Conservation (phyloP, 192 early-diverging fungal species). For the Backusella westeae region DNA sequence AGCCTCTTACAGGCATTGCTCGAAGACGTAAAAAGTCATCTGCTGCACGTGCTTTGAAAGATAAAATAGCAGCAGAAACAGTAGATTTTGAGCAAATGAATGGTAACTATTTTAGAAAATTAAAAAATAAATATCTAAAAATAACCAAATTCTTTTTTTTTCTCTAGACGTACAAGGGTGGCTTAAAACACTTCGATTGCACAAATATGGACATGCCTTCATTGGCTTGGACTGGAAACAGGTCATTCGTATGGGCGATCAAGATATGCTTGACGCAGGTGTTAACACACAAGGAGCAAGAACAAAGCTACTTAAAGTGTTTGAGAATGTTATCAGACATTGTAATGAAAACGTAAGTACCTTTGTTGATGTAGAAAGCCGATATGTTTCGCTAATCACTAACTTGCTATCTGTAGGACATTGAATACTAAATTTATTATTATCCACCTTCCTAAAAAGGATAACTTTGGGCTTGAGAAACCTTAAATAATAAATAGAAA, state of each 20-base stretch:
- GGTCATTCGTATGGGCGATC: conserved; percentile 29
- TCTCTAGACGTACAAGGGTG: conserved; percentile 32
- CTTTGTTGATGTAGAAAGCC: conserved; percentile 2
- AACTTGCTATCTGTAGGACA: conserved; percentile 10
- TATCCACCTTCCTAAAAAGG: conserved; percentile 7
- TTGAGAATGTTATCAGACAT: conserved; percentile 34
- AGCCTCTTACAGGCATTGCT: conserved; percentile 25
- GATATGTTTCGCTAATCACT: neutral
- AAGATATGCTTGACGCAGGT: conserved; percentile 30
- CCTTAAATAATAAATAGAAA: conserved; percentile 3
- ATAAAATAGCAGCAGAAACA: conserved; percentile 36
- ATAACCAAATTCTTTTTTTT: neutral
- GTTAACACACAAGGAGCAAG: conserved; percentile 37
- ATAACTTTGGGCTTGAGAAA: conserved; percentile 3
- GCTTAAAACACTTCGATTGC: conserved; percentile 34
- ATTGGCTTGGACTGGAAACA: conserved; percentile 30
- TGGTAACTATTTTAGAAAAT: conserved; percentile 10
- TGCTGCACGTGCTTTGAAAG: conserved; percentile 33
- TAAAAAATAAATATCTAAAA: neutral
- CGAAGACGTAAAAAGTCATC: conserved; percentile 32
- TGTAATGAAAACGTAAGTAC: conserved; percentile 32
- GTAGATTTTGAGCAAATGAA: conserved; percentile 36
- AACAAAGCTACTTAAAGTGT: conserved; percentile 36
- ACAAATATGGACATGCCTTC: conserved; percentile 38
- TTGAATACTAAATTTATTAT: conserved; percentile 15